These are phyloP conservation scores for Cornus suecica DNA, from an alignment of 148 eudicot genomes.

Conservation along the genomic window DNA sequence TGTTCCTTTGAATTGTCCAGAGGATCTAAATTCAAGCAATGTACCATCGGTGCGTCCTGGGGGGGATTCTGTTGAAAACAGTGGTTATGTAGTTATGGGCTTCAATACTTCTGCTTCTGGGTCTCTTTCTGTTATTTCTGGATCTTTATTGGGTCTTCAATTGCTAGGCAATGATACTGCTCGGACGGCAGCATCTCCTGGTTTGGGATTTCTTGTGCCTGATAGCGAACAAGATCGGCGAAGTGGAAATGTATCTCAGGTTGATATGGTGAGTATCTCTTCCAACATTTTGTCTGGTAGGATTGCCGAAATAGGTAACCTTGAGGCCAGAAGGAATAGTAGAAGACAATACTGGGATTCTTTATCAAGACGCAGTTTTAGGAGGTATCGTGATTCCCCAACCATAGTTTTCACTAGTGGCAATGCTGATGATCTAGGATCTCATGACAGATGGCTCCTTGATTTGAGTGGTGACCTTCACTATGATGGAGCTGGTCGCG, in stretches of 20 bases:
- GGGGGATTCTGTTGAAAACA: conserved; percentile 8
- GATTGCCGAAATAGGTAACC: conserved; percentile 46
- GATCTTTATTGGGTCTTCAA: conserved; percentile 22
- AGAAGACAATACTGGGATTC: conserved; percentile 78
- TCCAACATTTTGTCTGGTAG: conserved; percentile 37
- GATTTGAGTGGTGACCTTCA: conserved; percentile 34
- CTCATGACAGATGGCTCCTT: conserved; percentile 52
- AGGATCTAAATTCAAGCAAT: conserved; percentile 15
- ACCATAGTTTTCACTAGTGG: conserved; percentile 52
- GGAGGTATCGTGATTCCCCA: conserved; percentile 53
- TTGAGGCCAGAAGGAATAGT: conserved; percentile 62
- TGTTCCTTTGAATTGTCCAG: conserved; percentile 16
- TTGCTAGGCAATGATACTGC: conserved; percentile 21
- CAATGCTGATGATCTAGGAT: conserved; percentile 47
- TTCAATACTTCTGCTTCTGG: conserved; percentile 13
- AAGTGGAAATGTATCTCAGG: conserved; percentile 42
- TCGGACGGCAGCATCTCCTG: conserved; percentile 19
- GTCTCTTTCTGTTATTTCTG: conserved; percentile 25
- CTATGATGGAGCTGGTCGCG: conserved; percentile 24
- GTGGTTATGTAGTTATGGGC: conserved; percentile 10
- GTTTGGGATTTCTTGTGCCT: conserved; percentile 21
- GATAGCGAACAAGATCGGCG: conserved; percentile 24
- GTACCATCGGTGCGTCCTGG: conserved; percentile 16
- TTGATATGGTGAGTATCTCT: conserved; percentile 58
- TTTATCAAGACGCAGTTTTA: conserved; percentile 60